phyloP scores from a whole-genome alignment of 495 filamentous ascomycete species.

The Penicillium cataractarum region DNA sequence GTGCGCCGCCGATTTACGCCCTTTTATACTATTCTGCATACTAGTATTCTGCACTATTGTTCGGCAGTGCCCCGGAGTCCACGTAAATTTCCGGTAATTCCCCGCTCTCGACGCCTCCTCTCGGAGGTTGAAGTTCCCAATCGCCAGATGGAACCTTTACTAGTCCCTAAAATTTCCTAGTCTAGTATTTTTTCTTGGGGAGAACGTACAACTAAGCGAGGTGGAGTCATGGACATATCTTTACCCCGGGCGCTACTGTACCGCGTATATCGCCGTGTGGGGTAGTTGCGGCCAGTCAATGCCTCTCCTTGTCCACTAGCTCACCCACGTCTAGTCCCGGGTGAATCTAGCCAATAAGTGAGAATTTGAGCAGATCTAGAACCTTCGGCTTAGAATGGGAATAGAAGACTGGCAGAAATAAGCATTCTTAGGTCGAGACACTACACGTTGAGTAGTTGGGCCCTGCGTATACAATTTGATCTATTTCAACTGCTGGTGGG shows the following conservation, averaged over 20 bases:
- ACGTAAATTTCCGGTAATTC: conserved; percentile 3
- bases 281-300: neutral
- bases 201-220: neutral
- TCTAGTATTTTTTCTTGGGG: no score
- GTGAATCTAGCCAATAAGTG: neutral
- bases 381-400: neutral
- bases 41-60: neutral
- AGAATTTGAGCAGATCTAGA: neutral
- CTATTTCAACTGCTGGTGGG: no score
- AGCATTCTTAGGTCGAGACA: no score
- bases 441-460: no score
- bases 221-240: neutral
- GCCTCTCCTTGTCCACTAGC: neutral
- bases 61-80: neutral
- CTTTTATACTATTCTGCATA: neutral
- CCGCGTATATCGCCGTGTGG: neutral
- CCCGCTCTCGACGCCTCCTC: neutral
- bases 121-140: neutral
- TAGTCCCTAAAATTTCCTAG: neutral
- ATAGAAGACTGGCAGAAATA: no score
- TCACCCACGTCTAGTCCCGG: neutral
- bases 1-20: neutral
- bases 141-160: neutral
- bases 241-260: no score
- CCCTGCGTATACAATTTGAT: no score